phyloP scores from a whole-genome alignment of 768 basidiomycete genomes.

The Termitomyces sp. region DNA sequence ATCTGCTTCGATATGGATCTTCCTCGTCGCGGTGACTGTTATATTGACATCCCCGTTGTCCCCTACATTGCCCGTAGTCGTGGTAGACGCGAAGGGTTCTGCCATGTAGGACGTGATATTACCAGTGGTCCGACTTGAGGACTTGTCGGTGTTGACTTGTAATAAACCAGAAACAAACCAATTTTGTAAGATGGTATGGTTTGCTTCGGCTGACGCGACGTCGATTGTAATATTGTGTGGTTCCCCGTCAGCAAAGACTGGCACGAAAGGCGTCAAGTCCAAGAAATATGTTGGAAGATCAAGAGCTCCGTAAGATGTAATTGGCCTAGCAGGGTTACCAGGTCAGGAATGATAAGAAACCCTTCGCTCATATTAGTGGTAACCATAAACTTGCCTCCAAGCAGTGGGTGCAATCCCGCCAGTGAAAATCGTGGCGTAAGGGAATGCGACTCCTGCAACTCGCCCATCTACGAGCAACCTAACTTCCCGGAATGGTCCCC shows the following conservation, averaged over 20 bases:
- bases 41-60: constrained; percentile 48
- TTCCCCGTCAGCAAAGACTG: constrained; percentile 57
- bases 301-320: constrained; percentile 70
- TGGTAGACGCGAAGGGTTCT: constrained; percentile 49
- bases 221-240: constrained; percentile 69
- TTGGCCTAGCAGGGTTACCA: constrained; percentile 38
- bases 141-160: constrained; percentile 63
- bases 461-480: constrained; percentile 38
- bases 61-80: constrained; percentile 36
- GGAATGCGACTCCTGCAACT: constrained; percentile 43
- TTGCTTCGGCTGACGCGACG: constrained; percentile 62
- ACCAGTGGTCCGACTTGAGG: constrained; percentile 58
- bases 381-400: constrained; percentile 45
- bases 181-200: constrained; percentile 61
- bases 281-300: constrained; percentile 77
- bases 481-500: constrained; percentile 49
- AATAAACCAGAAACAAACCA: constrained; percentile 74
- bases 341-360: not conserved
- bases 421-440: constrained; percentile 62
- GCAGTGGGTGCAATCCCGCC: constrained; percentile 66
- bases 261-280: constrained; percentile 75
- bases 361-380: too few relatives aligned
- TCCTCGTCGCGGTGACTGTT: constrained; percentile 52
- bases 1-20: constrained; percentile 54
- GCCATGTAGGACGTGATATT: constrained; percentile 54